Evolutionary conservation across 2,329 filamentous ascomycete species (phyloP).

Genomic region (Trichophyton equinum): DNA sequence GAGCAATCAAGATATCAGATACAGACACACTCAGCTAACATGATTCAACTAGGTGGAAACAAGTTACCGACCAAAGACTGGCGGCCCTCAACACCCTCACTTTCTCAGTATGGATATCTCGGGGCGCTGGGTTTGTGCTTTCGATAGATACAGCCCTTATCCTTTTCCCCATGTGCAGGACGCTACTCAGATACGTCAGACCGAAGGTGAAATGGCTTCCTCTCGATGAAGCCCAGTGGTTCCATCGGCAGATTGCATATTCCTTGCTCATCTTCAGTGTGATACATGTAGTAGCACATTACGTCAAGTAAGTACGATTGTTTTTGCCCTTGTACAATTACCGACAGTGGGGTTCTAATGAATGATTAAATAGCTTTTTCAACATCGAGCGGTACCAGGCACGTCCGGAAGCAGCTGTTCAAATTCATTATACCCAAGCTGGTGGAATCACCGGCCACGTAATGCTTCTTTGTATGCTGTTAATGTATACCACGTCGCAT

Average conservation of each 20-base stretch:
- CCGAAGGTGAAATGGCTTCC: slow-evolving; percentile 81
- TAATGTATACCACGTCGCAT: slow-evolving; percentile 96
- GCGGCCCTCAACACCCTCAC: slow-evolving; percentile 66
- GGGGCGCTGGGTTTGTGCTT: slow-evolving; percentile 79
- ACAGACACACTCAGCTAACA: not conserved
- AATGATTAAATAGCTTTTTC: slow-evolving; percentile 56
- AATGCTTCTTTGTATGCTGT: slow-evolving; percentile 97
- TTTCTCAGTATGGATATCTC: slow-evolving; percentile 91
- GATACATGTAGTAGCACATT: slow-evolving; percentile 67
- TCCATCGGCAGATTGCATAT: slow-evolving; percentile 91
- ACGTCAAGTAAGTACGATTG: slow-evolving; percentile 65
- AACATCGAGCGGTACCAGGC: slow-evolving; percentile 82
- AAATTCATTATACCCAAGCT: slow-evolving; percentile 83
- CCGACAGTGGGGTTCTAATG: slow-evolving; percentile 16
- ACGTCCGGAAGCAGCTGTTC: slow-evolving; percentile 63
- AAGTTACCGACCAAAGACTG: slow-evolving; percentile 54
- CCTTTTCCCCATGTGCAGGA: slow-evolving; percentile 86
- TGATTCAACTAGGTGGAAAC: slow-evolving; percentile 56
- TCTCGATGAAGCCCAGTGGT: slow-evolving; percentile 94
- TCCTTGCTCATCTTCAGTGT: slow-evolving; percentile 70
- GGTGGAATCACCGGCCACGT: slow-evolving; percentile 92
- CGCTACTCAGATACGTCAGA: slow-evolving; percentile 68
- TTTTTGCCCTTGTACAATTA: not conserved
- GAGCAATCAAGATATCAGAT: not conserved
- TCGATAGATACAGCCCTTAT: slow-evolving; percentile 78